A percentile compares a stretch with the other conserved stretches of the same genome.
phyloP scores from a whole-genome alignment of 2,329 filamentous ascomycete species.

The Boeremia exigua region DNA sequence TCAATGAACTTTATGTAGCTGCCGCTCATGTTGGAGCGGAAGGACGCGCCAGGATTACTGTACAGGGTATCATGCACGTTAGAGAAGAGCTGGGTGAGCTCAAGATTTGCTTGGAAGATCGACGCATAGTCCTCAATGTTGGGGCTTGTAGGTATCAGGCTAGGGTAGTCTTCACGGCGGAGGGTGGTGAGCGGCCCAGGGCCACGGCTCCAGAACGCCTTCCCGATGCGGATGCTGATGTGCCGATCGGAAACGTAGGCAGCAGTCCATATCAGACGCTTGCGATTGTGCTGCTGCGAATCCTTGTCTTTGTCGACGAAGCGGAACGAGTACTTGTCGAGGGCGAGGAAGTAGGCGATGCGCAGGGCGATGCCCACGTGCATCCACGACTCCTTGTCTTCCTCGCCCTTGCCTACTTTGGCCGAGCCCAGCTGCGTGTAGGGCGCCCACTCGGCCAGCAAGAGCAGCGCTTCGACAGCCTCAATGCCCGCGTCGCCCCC shows the following conservation, averaged over 20 bases:
- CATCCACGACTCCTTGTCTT: conserved; percentile 79
- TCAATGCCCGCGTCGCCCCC: conserved; percentile 72
- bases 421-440: conserved; percentile 68
- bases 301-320: conserved; percentile 66
- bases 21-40: conserved; percentile 72
- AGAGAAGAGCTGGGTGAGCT: conserved; percentile 73
- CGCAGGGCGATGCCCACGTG: conserved; percentile 73
- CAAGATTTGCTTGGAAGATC: conserved; percentile 73
- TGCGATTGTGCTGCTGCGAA: conserved; percentile 66
- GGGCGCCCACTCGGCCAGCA: conserved; percentile 76
- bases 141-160: conserved; percentile 63
- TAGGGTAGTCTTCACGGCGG: conserved; percentile 71
- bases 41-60: conserved; percentile 71
- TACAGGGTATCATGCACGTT: conserved; percentile 78
- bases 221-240: conserved; percentile 73
- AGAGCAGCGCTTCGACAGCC: conserved; percentile 71
- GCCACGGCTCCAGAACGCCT: conserved; percentile 76
- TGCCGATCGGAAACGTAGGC: conserved; percentile 44
- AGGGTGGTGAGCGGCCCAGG: conserved; percentile 71
- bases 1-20: conserved; percentile 79
- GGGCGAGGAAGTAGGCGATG: conserved; percentile 71
- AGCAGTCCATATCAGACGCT: conserved; percentile 71
- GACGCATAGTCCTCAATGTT: conserved; percentile 71
- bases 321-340: conserved; percentile 72
- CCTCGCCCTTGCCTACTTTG: conserved; percentile 72